Base-by-base conservation (phyloP, 2,329 filamentous ascomycete genomes). In the Trematosphaeria pertusa region DNA sequence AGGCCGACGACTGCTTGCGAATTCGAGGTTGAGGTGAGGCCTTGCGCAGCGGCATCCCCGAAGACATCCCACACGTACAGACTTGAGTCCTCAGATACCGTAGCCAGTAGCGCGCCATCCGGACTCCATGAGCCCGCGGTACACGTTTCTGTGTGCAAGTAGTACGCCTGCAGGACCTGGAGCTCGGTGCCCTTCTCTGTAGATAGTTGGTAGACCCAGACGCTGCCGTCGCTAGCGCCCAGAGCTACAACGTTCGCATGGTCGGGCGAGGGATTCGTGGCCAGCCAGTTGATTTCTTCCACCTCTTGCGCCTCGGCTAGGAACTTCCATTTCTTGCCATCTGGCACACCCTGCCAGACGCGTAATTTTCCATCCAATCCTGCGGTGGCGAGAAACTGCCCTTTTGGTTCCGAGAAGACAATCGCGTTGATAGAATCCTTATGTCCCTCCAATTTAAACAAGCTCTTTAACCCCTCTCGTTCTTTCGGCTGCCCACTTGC, bases 41-140 rank as follows among this genome's bases (percentile, higher is more conserved):
- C 85, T 7, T 83, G 82, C 0, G 81, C 87, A 3, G 87, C 86
- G 1, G 89, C 89, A 17, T 85, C 82, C 37, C 90, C 89, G 75
- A 91, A 96, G 11, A 92, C 87, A 66, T 97, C 94, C 84, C 91
- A 97, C 18, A 96, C 92, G 70, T 92, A 93, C 48, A 99, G 81
- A 59, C 87, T 92, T 47, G 85, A 83, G 72, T 97, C 93, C 69
- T 97, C 93, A 33, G 87, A 87, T 4, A 97, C 90, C 0, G 92
- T 97, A 5, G 89, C 90, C 1, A 99, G 81, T 12, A 97, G 77
- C 21, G 85, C 85, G 40, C 94, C 94, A 69, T 97, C 92, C 4
- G 89, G 82, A 0, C 90, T 90, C 92, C 94, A 99, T 2, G 88
- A 81, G 48, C 94, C 94, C 6, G 92, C 93, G 1, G 94, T 97